Base-by-base conservation (phyloP, 108 stramenopile genomes). In the Conticribra weissflogii region DNA sequence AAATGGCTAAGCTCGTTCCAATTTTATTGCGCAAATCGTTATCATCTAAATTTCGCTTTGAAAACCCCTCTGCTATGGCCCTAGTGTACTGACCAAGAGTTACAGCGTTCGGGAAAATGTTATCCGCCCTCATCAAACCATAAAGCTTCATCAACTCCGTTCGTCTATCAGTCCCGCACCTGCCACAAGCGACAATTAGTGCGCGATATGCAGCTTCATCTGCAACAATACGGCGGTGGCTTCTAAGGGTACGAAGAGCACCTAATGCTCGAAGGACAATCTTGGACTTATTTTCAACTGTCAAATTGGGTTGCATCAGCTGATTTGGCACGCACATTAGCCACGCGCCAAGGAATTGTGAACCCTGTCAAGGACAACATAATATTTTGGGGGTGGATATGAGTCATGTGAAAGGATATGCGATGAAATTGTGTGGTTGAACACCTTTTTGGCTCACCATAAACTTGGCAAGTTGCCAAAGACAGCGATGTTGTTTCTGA, bases 181-280 rank as follows among this genome's bases (percentile, higher is more conserved):
- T 71, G 21, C 93, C 93, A 81, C 93, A 94, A 15, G 93, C 89
- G 23, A 94, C 87, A 27, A 94, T 94, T 0, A 94, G 64, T 0
- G 88, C 83, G 52, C 93, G 68, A 61, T 94, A 94, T 18, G 90
- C 87, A 34, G 93, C 93, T 68, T 94, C 93, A 63, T 94, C 93
- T 3, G 90, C 89, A 33, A 94, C 77, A 44, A 94, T 87, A 24
- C 89, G 69, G 34, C 84, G 83, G 55, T 83, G 88, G 53, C 80
- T 87, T 9, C 93, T 80, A 2, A 94, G 70, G 15, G 83, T 64
- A 3, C 90, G 79, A 48, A 94, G 61, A 14, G 88, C 93, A n/a
- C 93, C 93, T 22, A 94, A 76, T 36, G 93, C 90, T 51, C 88
- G 74, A 12, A 94, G 65, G 9, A 94, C 74, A 19, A 86, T 84